Percentiles rank a stretch among this genome's conserved stretches.
These are phyloP conservation scores for Harringtonia aguacate DNA, from an alignment of 2,329 filamentous ascomycete genomes.

Conservation along the genomic window DNA sequence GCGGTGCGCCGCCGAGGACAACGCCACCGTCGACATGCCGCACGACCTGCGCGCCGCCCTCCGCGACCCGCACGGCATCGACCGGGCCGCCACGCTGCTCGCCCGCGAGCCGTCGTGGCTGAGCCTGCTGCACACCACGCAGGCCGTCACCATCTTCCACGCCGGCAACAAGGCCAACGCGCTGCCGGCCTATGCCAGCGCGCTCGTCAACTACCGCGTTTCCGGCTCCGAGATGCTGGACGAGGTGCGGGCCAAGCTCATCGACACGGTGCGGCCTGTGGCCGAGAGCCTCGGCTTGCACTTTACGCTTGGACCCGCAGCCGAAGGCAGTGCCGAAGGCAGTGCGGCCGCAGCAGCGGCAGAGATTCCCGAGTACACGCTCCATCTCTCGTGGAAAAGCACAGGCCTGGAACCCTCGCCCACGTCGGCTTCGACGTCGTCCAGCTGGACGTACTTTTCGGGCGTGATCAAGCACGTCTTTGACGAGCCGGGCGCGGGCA, in stretches of 20 bases:
- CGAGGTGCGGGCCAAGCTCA: not conserved
- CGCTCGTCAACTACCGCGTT: slow-evolving; percentile 49
- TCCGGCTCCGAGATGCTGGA: slow-evolving; percentile 36
- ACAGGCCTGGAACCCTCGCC: not conserved
- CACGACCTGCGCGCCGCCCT: not conserved
- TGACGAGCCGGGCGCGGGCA: slow-evolving; percentile 19
- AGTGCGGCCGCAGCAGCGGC: not conserved
- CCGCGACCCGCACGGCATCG: slow-evolving; percentile 19
- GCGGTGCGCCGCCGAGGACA: slow-evolving; percentile 27
- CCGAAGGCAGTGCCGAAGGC: not conserved
- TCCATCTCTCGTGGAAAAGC: not conserved
- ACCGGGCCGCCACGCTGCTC: slow-evolving; percentile 33
- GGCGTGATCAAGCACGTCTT: slow-evolving; percentile 2
- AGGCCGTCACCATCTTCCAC: slow-evolving; percentile 47
- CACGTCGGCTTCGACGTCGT: not conserved
- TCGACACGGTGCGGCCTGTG: not conserved
- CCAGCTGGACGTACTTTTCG: not conserved
- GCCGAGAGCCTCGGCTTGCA: not conserved
- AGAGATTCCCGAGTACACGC: not conserved
- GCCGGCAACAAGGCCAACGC: slow-evolving; percentile 58
- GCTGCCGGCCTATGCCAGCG: slow-evolving; percentile 46
- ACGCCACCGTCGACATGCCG: not conserved
- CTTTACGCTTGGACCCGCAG: not conserved
- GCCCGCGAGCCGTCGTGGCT: not conserved
- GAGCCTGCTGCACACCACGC: slow-evolving; percentile 46